These are phyloP conservation scores for Fusarium sp. DNA, from an alignment of 2,329 filamentous ascomycete genomes.

Conservation along the genomic window DNA sequence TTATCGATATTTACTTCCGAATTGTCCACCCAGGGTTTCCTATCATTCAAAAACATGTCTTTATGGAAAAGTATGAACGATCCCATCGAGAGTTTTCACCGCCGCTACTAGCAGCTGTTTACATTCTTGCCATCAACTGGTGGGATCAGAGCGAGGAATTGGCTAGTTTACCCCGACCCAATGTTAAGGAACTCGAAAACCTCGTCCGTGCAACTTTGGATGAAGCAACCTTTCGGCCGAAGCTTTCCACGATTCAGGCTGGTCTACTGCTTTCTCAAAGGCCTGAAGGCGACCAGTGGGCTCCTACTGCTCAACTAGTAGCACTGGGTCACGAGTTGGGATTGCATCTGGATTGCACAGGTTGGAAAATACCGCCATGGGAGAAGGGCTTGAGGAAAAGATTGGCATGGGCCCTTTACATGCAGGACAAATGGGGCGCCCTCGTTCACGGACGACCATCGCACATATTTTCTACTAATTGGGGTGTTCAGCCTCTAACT, in stretches of 20 bases:
- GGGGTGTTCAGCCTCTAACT: slow-evolving; percentile 78
- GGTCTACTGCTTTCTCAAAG: slow-evolving; percentile 80
- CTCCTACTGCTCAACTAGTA: slow-evolving; percentile 87
- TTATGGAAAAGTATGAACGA: slow-evolving; percentile 81
- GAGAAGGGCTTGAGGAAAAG: slow-evolving; percentile 87
- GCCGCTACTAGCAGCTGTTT: slow-evolving; percentile 82
- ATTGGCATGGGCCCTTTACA: slow-evolving; percentile 90
- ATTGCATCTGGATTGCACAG: slow-evolving; percentile 86
- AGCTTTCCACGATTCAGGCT: slow-evolving; percentile 83
- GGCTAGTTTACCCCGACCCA: slow-evolving; percentile 73
- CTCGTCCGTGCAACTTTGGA: slow-evolving; percentile 79
- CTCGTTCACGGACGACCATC: slow-evolving; percentile 88
- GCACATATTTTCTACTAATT: slow-evolving; percentile 76
- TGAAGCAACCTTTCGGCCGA: slow-evolving; percentile 84
- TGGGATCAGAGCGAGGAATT: slow-evolving; percentile 81
- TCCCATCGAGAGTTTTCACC: slow-evolving; percentile 81
- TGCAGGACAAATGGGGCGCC: slow-evolving; percentile 94
- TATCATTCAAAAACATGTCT: slow-evolving; percentile 84
- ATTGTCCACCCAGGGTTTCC: slow-evolving; percentile 86
- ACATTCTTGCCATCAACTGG: slow-evolving; percentile 89
- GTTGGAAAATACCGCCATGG: slow-evolving; percentile 90
- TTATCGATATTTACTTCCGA: slow-evolving; percentile 86
- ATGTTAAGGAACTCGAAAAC: slow-evolving; percentile 79
- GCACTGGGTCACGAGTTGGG: slow-evolving; percentile 90
- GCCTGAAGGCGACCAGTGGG: slow-evolving; percentile 84